Percentiles rank a stretch among this genome's conserved stretches.
Evolutionary conservation across 495 filamentous ascomycete species (phyloP).

Genomic region (Xylaria acuta): DNA sequence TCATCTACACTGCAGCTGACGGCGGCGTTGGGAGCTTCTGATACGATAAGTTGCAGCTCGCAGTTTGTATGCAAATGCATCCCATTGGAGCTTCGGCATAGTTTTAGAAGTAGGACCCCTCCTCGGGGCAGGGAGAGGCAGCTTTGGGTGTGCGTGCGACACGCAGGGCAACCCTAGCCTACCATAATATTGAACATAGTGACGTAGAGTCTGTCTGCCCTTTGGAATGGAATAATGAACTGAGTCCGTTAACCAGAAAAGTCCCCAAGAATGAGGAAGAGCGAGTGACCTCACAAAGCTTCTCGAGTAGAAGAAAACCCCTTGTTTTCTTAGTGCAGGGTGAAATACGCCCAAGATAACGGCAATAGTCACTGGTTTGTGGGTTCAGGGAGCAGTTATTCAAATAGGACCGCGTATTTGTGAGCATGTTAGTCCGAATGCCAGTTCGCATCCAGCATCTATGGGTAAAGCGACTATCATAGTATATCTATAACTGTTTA

Average conservation of each 20-base stretch:
- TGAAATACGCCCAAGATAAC: neutral
- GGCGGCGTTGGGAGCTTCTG: neutral
- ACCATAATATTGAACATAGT: neutral
- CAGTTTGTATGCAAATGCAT: neutral
- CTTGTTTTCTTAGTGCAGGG: neutral
- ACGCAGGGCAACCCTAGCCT: neutral
- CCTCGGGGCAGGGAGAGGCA: too few relatives aligned
- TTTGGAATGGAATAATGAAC: neutral
- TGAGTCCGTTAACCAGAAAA: neutral
- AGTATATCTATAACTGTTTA: neutral
- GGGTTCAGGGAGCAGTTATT: neutral
- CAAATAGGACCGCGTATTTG: neutral
- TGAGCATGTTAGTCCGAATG: neutral
- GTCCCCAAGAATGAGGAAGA: neutral
- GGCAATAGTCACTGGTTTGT: neutral
- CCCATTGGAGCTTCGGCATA: too few relatives aligned
- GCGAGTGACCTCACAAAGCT: neutral
- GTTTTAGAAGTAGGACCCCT: too few relatives aligned
- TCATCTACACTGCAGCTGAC: neutral
- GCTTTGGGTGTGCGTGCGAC: neutral
- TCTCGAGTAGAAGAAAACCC: neutral
- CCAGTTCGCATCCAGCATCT: neutral
- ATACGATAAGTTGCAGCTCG: neutral
- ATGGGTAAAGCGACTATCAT: neutral
- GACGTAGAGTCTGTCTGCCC: neutral